Evolutionary conservation across 345 rosid species (phyloP).

Genomic region (Salix udensis): DNA sequence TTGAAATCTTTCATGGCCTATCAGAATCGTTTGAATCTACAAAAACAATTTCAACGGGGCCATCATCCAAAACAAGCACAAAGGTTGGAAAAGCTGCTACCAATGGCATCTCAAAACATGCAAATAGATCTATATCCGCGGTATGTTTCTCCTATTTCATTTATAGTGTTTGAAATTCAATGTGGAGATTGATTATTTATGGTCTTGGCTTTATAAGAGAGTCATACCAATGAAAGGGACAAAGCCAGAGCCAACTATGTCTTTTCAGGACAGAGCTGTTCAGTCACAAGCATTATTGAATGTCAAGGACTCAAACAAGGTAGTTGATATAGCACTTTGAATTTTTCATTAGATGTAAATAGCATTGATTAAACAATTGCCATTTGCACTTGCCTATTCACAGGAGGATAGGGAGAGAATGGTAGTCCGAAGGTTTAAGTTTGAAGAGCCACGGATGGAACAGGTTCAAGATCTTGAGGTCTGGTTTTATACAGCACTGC

Average conservation of each 20-base stretch:
- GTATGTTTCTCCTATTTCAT: constrained; percentile 45
- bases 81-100: constrained; percentile 61
- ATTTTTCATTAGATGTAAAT: background rate
- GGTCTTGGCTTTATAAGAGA: constrained; percentile 51
- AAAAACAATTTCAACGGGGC: constrained; percentile 44
- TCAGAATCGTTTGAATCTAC: constrained; percentile 59
- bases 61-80: constrained; percentile 49
- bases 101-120: constrained; percentile 65
- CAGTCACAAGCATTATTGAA: constrained; percentile 85
- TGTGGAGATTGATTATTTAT: constrained; percentile 17
- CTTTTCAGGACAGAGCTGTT: constrained; percentile 73
- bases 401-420: constrained; percentile 98
- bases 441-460: constrained; percentile 86
- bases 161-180: constrained; percentile 10
- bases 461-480: constrained; percentile 99
- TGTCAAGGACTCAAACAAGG: constrained; percentile 95
- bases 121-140: constrained; percentile 47
- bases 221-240: constrained; percentile 58
- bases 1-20: constrained; percentile 23
- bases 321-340: constrained; percentile 23
- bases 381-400: background rate
- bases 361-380: background rate
- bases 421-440: constrained; percentile 79
- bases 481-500: constrained; percentile 12
- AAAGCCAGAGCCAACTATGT: constrained; percentile 55